phyloP scores from a whole-genome alignment of 768 basidiomycete species.

The Rhodosporidiobolus odoratus region DNA sequence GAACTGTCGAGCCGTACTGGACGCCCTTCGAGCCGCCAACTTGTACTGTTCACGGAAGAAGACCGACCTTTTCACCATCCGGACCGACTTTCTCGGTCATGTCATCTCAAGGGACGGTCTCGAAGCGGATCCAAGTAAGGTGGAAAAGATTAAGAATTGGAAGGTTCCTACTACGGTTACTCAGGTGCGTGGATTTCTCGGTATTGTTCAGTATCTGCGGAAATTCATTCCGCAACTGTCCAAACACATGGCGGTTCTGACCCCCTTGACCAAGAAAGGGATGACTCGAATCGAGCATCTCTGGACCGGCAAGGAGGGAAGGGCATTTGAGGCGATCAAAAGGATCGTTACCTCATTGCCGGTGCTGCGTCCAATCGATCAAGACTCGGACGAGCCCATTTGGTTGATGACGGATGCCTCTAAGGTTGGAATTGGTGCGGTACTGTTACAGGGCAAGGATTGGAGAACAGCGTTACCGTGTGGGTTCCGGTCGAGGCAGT shows the following conservation, averaged over 20 bases:
- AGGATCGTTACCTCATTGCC: not conserved
- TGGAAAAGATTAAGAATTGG: slow-evolving; percentile 3
- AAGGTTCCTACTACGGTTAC: not conserved
- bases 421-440: slow-evolving; percentile 8
- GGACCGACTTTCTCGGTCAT: slow-evolving; percentile 15
- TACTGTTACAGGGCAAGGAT: slow-evolving; percentile 3
- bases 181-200: slow-evolving; percentile 6
- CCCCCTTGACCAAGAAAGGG: slow-evolving; percentile 9
- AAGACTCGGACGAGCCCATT: slow-evolving; percentile 2
- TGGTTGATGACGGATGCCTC: slow-evolving; percentile 21
- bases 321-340: slow-evolving; percentile 11
- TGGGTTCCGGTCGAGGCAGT: slow-evolving; percentile 6
- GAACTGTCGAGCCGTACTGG: slow-evolving; percentile 46
- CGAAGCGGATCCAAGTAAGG: slow-evolving; percentile 5
- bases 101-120: slow-evolving; percentile 9
- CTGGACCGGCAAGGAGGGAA: too few relatives aligned
- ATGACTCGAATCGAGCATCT: not conserved
- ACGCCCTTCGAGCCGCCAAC: slow-evolving; percentile 43
- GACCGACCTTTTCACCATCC: not conserved
- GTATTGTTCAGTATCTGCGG: slow-evolving; percentile 12
- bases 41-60: slow-evolving; percentile 42
- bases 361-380: not conserved
- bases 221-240: not conserved
- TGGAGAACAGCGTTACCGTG: slow-evolving; percentile 9
- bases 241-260: not conserved